Evolutionary conservation across 2,329 filamentous ascomycete genomes (phyloP).

Genomic region (Colletotrichum brevisporum): DNA sequence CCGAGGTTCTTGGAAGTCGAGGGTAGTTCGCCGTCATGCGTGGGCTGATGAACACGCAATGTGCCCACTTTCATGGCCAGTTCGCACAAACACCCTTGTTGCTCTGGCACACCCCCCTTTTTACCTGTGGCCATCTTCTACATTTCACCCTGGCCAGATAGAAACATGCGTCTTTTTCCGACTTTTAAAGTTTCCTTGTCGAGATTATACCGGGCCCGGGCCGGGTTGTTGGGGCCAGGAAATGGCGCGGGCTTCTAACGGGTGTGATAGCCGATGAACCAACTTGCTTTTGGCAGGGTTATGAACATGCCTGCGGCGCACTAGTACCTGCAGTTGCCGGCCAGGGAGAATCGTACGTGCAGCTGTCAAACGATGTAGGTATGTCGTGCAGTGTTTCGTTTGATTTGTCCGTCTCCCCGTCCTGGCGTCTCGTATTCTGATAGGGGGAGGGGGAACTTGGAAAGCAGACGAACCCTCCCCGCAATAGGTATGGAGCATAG

Average conservation of each 20-base stretch:
- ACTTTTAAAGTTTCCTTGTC: not conserved
- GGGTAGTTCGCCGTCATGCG: too few relatives aligned
- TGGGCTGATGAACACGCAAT: slow-evolving; percentile 20
- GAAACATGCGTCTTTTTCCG: not conserved
- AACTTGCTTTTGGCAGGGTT: not conserved
- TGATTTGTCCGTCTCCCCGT: not conserved
- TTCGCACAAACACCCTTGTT: slow-evolving; percentile 4
- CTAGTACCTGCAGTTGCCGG: not conserved
- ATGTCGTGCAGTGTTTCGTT: slow-evolving; percentile 25
- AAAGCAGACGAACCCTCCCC: not conserved
- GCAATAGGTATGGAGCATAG: too few relatives aligned
- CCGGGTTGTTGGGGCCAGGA: not conserved
- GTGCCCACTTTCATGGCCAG: slow-evolving; percentile 15
- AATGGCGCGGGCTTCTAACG: too few relatives aligned
- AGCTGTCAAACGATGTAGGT: slow-evolving; percentile 5
- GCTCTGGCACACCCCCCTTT: too few relatives aligned
- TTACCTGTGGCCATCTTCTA: not conserved
- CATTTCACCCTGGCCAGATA: not conserved
- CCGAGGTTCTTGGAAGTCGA: too few relatives aligned
- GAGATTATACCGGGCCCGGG: not conserved
- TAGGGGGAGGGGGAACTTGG: not conserved
- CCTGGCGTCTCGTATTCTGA: slow-evolving; percentile 7
- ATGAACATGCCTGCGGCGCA: too few relatives aligned
- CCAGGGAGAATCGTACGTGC: not conserved
- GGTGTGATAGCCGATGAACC: not conserved